Base-by-base conservation (phyloP, 2,329 filamentous ascomycete species). In the Cordyceps javanica region DNA sequence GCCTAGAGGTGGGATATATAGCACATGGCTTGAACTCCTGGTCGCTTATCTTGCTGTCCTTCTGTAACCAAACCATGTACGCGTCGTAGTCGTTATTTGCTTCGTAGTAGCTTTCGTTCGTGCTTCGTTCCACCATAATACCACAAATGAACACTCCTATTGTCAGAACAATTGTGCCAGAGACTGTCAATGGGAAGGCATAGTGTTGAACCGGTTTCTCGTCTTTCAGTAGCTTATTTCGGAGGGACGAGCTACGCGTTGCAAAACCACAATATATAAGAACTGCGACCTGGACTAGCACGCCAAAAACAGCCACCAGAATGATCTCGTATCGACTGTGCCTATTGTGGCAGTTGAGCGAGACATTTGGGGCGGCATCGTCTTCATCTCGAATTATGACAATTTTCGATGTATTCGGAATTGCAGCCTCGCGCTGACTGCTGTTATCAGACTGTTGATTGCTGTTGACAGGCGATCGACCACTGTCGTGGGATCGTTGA, bases 121-220 rank as follows among this genome's bases (percentile, higher is more conserved):
- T 71, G 42, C 68, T 69, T 9, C 46, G 54, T 23, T 72, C 67
- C 3, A 74, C 66, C 2, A 72, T 66, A 45, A 66, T 63, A 0
- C 64, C 63, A 52, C 70, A 73, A 1, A 71, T 38, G 0, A 69
- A 38, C 39, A 73, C 61, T 0, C 70, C 69, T 62, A 38, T 26
- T 3, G 32, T 26, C 21, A 51, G 13, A 26, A 51, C 2, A 9
- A 39, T 16, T 11, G 32, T 51, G 13, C 48, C 48, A 9, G 34
- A 39, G 6, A 14, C 19, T 41, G 32, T 26, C 19, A 51, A n/a
- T 7, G 34, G 21, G 9, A 25, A 38, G 8, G 48, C 32, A 11
- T 51, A 51, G 4, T 16, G 2, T 2, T 26, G 13, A 38, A 39
- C 48, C 10, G 32, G 21, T 25, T 36, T 51, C 3, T 39, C 21